phyloP scores from a whole-genome alignment of 805 yeast species.

The Lipomyces oligophaga region DNA sequence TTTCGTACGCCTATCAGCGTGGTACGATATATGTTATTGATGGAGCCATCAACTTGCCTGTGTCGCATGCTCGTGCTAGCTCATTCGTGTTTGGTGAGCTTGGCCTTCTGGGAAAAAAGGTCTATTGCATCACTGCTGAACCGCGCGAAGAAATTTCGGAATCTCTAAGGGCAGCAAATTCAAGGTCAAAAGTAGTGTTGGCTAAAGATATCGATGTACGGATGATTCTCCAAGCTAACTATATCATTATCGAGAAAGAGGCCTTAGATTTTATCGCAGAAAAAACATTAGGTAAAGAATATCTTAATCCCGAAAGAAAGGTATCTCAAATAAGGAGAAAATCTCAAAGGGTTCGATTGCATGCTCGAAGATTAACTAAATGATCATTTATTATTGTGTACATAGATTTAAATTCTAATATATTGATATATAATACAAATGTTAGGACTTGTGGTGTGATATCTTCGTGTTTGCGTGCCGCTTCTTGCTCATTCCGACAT shows the following conservation, averaged over 20 bases:
- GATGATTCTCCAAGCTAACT: slow-evolving; percentile 19
- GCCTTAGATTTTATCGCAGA: slow-evolving; percentile 20
- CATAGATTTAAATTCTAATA: background rate
- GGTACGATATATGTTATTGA: slow-evolving; percentile 75
- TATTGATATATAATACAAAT: too few species aligned
- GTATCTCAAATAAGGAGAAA: slow-evolving; percentile 17
- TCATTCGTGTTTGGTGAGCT: slow-evolving; percentile 8
- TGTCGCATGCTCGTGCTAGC: slow-evolving; percentile 10
- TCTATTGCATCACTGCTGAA: slow-evolving; percentile 13
- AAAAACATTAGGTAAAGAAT: slow-evolving; percentile 19
- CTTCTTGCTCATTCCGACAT: too few species aligned
- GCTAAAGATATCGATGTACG: slow-evolving; percentile 23
- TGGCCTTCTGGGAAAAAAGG: slow-evolving; percentile 6
- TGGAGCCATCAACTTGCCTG: slow-evolving; percentile 39
- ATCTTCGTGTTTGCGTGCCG: too few species aligned
- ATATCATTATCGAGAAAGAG: slow-evolving; percentile 24
- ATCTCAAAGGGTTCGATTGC: slow-evolving; percentile 6
- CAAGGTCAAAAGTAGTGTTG: slow-evolving; percentile 8
- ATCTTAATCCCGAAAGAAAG: slow-evolving; percentile 7
- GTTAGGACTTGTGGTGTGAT: too few species aligned
- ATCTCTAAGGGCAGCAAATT: slow-evolving; percentile 2
- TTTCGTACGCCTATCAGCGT: slow-evolving; percentile 71
- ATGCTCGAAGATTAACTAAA: background rate
- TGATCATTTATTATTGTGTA: background rate
- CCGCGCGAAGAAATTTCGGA: slow-evolving; percentile 1